These are phyloP conservation scores for Angomonas ambiguus DNA, from an alignment of 208 protist species.

Conservation along the genomic window DNA sequence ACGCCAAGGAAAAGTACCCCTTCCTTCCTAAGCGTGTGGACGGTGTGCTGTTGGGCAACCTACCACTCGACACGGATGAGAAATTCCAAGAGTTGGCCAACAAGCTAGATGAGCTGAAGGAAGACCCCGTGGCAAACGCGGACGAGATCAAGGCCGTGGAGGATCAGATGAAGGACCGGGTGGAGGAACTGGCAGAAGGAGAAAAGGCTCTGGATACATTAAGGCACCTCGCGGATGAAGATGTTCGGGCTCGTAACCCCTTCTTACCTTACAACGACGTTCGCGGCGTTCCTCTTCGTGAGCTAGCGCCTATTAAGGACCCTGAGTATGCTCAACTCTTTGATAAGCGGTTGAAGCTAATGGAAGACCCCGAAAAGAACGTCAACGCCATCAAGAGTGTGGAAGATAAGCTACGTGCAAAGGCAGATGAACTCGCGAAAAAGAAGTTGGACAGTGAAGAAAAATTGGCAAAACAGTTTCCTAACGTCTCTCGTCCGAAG, in stretches of 20 bases:
- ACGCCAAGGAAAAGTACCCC: slow-evolving; percentile 37
- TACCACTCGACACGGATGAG: slow-evolving; percentile 29
- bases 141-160: neutral
- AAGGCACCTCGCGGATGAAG: slow-evolving; percentile 24
- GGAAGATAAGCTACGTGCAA: slow-evolving; percentile 15
- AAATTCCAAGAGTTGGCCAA: slow-evolving; percentile 19
- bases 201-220: slow-evolving; percentile 22
- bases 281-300: slow-evolving; percentile 23
- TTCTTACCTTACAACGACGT: slow-evolving; percentile 32
- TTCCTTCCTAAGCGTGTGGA: slow-evolving; percentile 39
- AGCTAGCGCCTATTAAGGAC: slow-evolving; percentile 23
- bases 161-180: slow-evolving; percentile 10
- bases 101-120: slow-evolving; percentile 22
- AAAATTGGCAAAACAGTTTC: slow-evolving; percentile 12
- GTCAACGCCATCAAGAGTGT: slow-evolving; percentile 13
- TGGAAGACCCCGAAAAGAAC: slow-evolving; percentile 26
- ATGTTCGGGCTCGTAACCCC: slow-evolving; percentile 31
- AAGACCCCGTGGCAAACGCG: slow-evolving; percentile 16
- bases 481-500: neutral
- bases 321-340: slow-evolving; percentile 20
- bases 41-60: slow-evolving; percentile 35
- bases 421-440: slow-evolving; percentile 23
- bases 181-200: slow-evolving; percentile 16
- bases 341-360: slow-evolving; percentile 18
- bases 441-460: slow-evolving; percentile 19